Base-by-base conservation (phyloP, 1,139 yeast genomes). In the Diutina ranongensis region DNA sequence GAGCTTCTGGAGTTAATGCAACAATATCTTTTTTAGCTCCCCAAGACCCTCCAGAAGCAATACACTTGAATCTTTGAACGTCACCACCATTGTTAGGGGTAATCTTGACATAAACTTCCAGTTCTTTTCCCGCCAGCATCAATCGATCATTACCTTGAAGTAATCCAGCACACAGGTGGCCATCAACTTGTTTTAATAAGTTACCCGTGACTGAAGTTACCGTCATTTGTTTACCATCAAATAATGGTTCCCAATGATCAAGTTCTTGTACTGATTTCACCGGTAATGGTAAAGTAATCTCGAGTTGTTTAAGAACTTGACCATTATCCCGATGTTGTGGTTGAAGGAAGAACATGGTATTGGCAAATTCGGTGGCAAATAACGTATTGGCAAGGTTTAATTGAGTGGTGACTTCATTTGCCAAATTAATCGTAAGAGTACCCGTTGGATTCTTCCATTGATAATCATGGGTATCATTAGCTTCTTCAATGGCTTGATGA, bases 21-120 rank as follows among this genome's bases (percentile, higher is more conserved):
- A 79, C 63, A 57, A 78, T 74, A 40, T 72, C 70, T 0, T 83
- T 76, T 48, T 79, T 72, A 33, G 79, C 71, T 1, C 83, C 81
- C 85, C 84, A 79, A 10, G 76, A 74, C 2, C 84, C 85, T 3
- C 85, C 85, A 1, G 76, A 76, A 4, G 84, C 84, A 35, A 76
- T 70, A 18, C 79, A 80, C 54, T 74, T 71, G 55, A 63, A 66
- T 47, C 67, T 56, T 19, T 55, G 55, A 16, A 34, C 5, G 8
- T 40, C 45, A 12, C 20, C 38, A 7, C 34, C 46, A 3, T 38
- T 32, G 46, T 54, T 55, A 10, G 42, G 42, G 21, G 18, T 20
- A 15, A 68, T 44, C 50, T 66, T 68, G 32, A 67, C 73, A 54
- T 65, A 76, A 3, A 76, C 80, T 50, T 68, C 64, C 40, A 78